Conservation (phyloP, 2,329 filamentous ascomycete genomes). For the Colletotrichum spaethianum region DNA sequence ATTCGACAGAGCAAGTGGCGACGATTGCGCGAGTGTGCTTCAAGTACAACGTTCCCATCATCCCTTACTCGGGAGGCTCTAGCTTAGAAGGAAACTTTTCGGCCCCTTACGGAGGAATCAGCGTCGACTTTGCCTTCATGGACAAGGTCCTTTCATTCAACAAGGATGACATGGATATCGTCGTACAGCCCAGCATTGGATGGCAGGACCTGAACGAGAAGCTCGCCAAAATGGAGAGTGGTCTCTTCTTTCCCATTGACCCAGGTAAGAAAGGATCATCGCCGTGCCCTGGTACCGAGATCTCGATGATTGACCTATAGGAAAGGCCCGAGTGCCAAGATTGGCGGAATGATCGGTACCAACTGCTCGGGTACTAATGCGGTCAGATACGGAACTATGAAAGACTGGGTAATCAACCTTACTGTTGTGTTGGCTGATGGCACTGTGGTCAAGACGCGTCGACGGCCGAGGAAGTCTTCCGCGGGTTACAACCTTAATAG, state of each 20-base stretch:
- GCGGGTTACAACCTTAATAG: slow-evolving; percentile 88
- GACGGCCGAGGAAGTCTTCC: slow-evolving; percentile 83
- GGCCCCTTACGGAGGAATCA: slow-evolving; percentile 87
- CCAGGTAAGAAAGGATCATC: slow-evolving; percentile 68
- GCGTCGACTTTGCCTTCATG: slow-evolving; percentile 92
- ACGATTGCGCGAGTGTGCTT: slow-evolving; percentile 78
- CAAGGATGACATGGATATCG: slow-evolving; percentile 91
- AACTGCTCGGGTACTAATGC: slow-evolving; percentile 86
- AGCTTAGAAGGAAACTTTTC: slow-evolving; percentile 93
- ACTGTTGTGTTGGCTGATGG: slow-evolving; percentile 87
- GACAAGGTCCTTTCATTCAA: slow-evolving; percentile 84
- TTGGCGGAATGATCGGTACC: slow-evolving; percentile 87
- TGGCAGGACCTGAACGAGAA: slow-evolving; percentile 91
- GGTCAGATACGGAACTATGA: slow-evolving; percentile 88
- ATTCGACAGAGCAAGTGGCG: slow-evolving; percentile 72
- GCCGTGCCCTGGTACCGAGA: background rate
- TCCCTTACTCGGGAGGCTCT: slow-evolving; percentile 88
- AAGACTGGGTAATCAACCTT: slow-evolving; percentile 88
- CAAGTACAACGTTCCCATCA: slow-evolving; percentile 85
- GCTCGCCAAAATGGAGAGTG: slow-evolving; percentile 76
- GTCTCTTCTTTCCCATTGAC: slow-evolving; percentile 92
- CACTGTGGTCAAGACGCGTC: slow-evolving; percentile 82
- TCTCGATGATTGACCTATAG: slow-evolving; percentile 10
- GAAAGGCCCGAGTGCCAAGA: slow-evolving; percentile 73
- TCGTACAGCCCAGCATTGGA: slow-evolving; percentile 91